Conservation (phyloP, 2,329 filamentous ascomycete genomes). For the Colletotrichum viniferum region DNA sequence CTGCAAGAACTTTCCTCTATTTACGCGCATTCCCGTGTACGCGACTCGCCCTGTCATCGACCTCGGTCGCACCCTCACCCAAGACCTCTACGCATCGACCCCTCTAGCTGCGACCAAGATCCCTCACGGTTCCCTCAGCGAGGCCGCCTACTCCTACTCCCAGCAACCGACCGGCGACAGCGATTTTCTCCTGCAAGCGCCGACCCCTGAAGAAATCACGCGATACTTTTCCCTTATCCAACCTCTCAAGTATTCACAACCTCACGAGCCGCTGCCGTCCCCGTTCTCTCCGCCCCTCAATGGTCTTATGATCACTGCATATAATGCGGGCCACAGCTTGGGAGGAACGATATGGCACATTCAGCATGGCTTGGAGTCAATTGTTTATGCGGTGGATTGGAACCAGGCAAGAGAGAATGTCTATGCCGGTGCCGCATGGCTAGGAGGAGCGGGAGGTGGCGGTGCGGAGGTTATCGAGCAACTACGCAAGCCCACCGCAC, state of each 20-base stretch:
- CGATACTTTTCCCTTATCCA: slow-evolving; percentile 91
- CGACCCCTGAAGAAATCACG: slow-evolving; percentile 86
- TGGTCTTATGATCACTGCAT: slow-evolving; percentile 92
- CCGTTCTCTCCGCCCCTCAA: slow-evolving; percentile 89
- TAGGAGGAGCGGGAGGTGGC: slow-evolving; percentile 79
- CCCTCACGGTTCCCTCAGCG: slow-evolving; percentile 72
- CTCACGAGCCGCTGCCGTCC: slow-evolving; percentile 86
- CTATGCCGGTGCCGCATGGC: slow-evolving; percentile 89
- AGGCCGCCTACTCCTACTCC: slow-evolving; percentile 59
- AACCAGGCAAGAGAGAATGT: slow-evolving; percentile 98
- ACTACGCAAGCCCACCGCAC: slow-evolving; percentile 87
- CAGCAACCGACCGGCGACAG: slow-evolving; percentile 53
- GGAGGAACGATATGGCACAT: slow-evolving; percentile 99
- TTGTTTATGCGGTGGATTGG: slow-evolving; percentile 98
- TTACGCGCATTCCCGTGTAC: slow-evolving; percentile 91
- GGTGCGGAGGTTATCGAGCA: slow-evolving; percentile 93
- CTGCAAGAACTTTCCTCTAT: slow-evolving; percentile 94
- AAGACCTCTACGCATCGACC: slow-evolving; percentile 90
- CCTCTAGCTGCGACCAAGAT: slow-evolving; percentile 88
- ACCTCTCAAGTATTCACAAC: slow-evolving; percentile 94
- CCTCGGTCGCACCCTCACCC: slow-evolving; percentile 85
- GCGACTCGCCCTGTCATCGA: slow-evolving; percentile 93
- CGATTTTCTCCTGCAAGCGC: slow-evolving; percentile 69
- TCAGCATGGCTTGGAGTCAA: slow-evolving; percentile 93
- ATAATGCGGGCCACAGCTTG: slow-evolving; percentile 93